phyloP scores from a whole-genome alignment of 2,329 filamentous ascomycete species.

The Xylariaceae sp. region DNA sequence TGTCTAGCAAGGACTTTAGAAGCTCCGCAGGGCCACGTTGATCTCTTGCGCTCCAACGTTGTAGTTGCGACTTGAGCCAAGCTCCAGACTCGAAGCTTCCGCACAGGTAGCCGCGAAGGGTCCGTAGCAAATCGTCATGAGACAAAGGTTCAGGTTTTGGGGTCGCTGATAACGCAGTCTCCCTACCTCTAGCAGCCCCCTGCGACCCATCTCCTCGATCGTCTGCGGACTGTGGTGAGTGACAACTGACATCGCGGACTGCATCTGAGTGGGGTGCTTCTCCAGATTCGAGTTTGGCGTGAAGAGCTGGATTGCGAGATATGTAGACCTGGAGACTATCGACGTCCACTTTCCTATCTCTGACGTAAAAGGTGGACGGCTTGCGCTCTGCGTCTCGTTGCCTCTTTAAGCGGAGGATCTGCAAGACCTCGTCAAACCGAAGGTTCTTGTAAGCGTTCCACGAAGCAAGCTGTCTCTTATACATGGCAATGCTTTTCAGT shows the following conservation, averaged over 20 bases:
- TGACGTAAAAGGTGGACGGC: slow-evolving; percentile 23
- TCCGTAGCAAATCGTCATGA: slow-evolving; percentile 18
- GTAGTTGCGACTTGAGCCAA: slow-evolving; percentile 21
- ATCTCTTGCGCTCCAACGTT: slow-evolving; percentile 24
- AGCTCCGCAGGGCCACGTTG: slow-evolving; percentile 24
- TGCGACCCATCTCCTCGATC: slow-evolving; percentile 5
- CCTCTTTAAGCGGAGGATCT: slow-evolving; percentile 26
- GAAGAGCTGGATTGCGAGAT: slow-evolving; percentile 26
- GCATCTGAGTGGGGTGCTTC: slow-evolving; percentile 22
- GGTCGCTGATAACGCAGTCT: slow-evolving; percentile 3
- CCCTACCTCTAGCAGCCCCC: neutral
- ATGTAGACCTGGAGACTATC: slow-evolving; percentile 26
- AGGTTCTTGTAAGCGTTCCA: slow-evolving; percentile 31
- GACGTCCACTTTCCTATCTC: slow-evolving; percentile 23
- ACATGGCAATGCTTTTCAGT: slow-evolving; percentile 24
- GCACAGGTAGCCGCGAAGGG: slow-evolving; percentile 18
- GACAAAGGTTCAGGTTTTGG: neutral
- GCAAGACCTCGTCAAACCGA: slow-evolving; percentile 26
- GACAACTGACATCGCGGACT: slow-evolving; percentile 25
- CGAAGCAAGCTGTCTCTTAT: slow-evolving; percentile 27
- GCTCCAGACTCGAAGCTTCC: slow-evolving; percentile 19
- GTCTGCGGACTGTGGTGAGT: slow-evolving; percentile 17
- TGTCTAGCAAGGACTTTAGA: slow-evolving; percentile 25
- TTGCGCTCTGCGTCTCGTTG: slow-evolving; percentile 22
- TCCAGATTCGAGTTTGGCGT: slow-evolving; percentile 24